These are phyloP conservation scores for Acanthamoeba triangularis DNA, from an alignment of 208 protist species.

Conservation along the genomic window DNA sequence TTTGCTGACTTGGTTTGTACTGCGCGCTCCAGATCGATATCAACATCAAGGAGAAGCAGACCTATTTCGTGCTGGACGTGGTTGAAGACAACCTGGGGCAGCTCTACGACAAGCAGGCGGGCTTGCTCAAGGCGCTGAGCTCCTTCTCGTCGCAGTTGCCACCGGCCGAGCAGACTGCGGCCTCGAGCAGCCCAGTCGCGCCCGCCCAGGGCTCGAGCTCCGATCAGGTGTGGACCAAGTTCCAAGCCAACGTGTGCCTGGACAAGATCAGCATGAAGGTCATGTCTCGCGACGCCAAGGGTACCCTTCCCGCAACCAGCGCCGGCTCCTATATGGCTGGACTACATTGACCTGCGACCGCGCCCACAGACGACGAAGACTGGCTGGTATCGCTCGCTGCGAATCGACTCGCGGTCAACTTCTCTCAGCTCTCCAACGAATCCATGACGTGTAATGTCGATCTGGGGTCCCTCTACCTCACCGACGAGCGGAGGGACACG, in stretches of 20 bases:
- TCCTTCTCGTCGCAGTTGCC: background rate
- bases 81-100: constrained; percentile 54
- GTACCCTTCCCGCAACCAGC: background rate
- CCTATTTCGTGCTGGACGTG: constrained; percentile 28
- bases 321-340: background rate
- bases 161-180: background rate
- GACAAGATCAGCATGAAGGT: constrained; percentile 45
- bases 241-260: constrained; percentile 12
- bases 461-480: constrained; percentile 20
- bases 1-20: background rate
- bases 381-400: constrained; percentile 37
- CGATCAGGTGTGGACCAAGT: constrained; percentile 56
- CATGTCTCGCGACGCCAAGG: constrained; percentile 47
- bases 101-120: constrained; percentile 31
- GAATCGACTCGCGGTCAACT: constrained; percentile 28
- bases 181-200: background rate
- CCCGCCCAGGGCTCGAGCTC: background rate
- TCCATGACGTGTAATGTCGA: constrained; percentile 73
- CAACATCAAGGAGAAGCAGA: constrained; percentile 58
- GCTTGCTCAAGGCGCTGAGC: background rate
- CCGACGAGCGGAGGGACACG: constrained; percentile 33
- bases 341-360: background rate
- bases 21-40: constrained; percentile 2
- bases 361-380: constrained; percentile 7
- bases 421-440: constrained; percentile 39